Evolutionary conservation across 305 asterid genomes (phyloP).

Genomic region (Lippia alba): DNA sequence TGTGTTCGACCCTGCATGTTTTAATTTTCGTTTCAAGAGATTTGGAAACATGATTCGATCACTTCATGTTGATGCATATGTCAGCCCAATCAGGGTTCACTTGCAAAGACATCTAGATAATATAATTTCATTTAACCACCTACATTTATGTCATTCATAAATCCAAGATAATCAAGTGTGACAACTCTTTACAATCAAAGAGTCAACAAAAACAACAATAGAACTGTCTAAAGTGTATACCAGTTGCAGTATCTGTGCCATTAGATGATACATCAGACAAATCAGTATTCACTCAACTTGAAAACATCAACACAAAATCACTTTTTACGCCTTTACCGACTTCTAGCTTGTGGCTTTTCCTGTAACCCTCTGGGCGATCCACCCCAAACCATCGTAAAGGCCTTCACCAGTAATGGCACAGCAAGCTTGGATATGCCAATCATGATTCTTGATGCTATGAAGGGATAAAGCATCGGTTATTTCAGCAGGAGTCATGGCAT

Average conservation of each 20-base stretch:
- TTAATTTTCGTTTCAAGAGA: too few relatives aligned
- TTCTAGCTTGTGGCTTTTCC: conserved; percentile 79
- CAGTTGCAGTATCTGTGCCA: conserved; percentile 19
- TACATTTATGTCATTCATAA: not conserved
- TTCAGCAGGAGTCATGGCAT: conserved; percentile 95
- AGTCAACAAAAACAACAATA: conserved; percentile 16
- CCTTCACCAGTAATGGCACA: conserved; percentile 96
- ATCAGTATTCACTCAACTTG: conserved; percentile 12
- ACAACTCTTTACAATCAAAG: conserved; percentile 11
- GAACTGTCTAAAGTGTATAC: not conserved
- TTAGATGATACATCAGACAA: conserved; percentile 33
- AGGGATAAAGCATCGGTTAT: conserved; percentile 95
- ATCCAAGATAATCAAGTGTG: conserved; percentile 20
- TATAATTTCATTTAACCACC: not conserved
- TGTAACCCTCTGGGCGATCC: conserved; percentile 88
- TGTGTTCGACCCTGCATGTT: too few relatives aligned
- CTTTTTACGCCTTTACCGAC: not conserved
- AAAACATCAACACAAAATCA: not conserved
- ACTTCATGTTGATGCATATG: too few relatives aligned
- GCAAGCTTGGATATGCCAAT: conserved; percentile 97
- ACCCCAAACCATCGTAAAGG: conserved; percentile 88
- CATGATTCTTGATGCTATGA: conserved; percentile 93
- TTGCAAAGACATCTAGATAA: not conserved
- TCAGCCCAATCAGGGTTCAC: not conserved
- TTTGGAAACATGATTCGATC: not conserved